phyloP scores from a whole-genome alignment of 1,284 basidiomycete genomes.

The Sphaerobolus stellatus region DNA sequence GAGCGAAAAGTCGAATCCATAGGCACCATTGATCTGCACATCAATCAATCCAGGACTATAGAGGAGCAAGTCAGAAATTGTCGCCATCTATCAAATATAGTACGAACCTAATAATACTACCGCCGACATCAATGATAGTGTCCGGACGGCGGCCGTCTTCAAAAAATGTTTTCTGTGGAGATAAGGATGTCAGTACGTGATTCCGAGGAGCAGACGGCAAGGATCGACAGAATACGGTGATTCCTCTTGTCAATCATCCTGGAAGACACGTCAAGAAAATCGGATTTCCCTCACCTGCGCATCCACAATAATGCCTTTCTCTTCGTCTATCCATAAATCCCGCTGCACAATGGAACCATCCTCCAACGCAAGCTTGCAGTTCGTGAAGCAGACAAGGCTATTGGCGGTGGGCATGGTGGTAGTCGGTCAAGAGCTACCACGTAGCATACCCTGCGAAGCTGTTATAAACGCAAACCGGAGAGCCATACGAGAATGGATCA shows the following conservation, averaged over 20 bases:
- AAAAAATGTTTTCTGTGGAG: conserved; percentile 63
- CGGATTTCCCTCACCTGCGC: conserved; percentile 51
- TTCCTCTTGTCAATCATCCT: neutral
- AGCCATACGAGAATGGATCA: too few species aligned
- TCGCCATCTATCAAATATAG: conserved; percentile 8
- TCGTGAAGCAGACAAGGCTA: conserved; percentile 79
- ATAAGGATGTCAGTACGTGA: neutral
- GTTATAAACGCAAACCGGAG: too few species aligned
- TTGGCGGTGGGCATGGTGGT: too few species aligned
- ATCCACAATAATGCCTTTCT: conserved; percentile 66
- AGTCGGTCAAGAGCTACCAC: too few species aligned
- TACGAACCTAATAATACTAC: conserved; percentile 70
- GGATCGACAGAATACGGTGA: neutral
- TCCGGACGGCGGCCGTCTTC: conserved; percentile 53
- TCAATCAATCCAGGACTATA: conserved; percentile 74
- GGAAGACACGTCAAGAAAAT: neutral
- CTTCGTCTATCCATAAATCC: conserved; percentile 77
- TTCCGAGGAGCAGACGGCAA: neutral
- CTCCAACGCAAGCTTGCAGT: conserved; percentile 73
- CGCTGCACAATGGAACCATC: conserved; percentile 68
- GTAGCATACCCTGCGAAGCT: too few species aligned
- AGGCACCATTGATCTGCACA: conserved; percentile 85
- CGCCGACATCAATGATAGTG: conserved; percentile 61
- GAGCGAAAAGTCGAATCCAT: conserved; percentile 86
- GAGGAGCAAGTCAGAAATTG: neutral